Conservation (phyloP, 257 asterid species). For the Lavandula angustifolia region DNA sequence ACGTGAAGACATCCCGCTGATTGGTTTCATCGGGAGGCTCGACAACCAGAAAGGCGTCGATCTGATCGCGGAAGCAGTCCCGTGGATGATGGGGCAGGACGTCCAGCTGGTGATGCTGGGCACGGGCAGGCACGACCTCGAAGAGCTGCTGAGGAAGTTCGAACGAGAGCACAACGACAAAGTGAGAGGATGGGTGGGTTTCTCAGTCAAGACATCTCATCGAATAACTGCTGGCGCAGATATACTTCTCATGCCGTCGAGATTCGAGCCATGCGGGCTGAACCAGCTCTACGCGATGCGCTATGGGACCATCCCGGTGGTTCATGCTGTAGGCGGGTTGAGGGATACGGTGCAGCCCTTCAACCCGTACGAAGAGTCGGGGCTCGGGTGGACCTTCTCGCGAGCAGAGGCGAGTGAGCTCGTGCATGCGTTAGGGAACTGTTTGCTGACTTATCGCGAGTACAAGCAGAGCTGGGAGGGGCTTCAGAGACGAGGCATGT, state of each 20-base stretch:
- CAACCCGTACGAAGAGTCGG: constrained; percentile 78
- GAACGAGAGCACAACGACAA: constrained; percentile 61
- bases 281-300: constrained; percentile 95
- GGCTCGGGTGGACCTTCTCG: constrained; percentile 86
- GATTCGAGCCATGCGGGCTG: constrained; percentile 96
- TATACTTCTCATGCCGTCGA: constrained; percentile 86
- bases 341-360: constrained; percentile 89
- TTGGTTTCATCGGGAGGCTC: constrained; percentile 92
- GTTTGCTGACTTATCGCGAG: constrained; percentile 71
- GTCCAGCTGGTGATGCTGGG: constrained; percentile 93
- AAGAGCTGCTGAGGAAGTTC: constrained; percentile 67
- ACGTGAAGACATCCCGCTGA: constrained; percentile 60
- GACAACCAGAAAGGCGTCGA: constrained; percentile 93
- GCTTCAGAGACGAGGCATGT: constrained; percentile 83
- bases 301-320: constrained; percentile 90
- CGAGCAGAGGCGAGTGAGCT: constrained; percentile 59
- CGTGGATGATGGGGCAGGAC: constrained; percentile 89
- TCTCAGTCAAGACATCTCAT: constrained; percentile 82
- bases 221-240: constrained; percentile 90
- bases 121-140: constrained; percentile 79
- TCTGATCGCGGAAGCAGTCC: constrained; percentile 81
- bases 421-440: constrained; percentile 73
- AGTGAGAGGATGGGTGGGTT: constrained; percentile 93
- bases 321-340: constrained; percentile 91
- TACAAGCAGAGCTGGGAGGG: constrained; percentile 89